Base-by-base conservation (phyloP, 2,329 filamentous ascomycete species). In the Clathrospora elynae region DNA sequence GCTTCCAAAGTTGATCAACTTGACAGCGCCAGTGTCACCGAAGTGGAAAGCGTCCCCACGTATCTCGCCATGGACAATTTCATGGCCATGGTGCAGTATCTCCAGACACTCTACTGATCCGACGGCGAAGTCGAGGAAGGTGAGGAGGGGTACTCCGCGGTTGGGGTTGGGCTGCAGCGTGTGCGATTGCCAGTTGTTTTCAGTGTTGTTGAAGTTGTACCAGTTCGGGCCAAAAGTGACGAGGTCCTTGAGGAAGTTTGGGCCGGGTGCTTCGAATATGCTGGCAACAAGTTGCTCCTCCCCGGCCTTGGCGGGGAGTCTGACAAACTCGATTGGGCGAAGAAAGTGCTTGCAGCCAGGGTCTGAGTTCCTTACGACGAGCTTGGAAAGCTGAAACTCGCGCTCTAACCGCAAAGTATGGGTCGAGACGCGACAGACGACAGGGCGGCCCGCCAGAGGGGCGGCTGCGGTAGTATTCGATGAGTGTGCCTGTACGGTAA, bases 1-100 rank as follows among this genome's bases (percentile, higher is more conserved):
- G 9, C 89, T 92, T 9, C 92, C 92, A 64, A 95, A 90, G 41
- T 89, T 90, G 51, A 89, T 81, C 50, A 96, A 78, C 64, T 87
- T 89, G 51, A 96, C 90, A 42, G 78, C 75, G 42, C 84, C 83
- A 1, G 81, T 82, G 31, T 90, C 82, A 57, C 88, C 87, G 74
- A 88, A 95, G 65, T 96, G 90, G 62, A 96, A 96, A 1, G 90
- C 87, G 70, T 97, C 92, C 4, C 85, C 88, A 18, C 92, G 82
- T 35, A 97, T 85, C 71, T 97, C 92, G 30, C 92, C 92, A 59
- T 96, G 92, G 1, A 96, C 86, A 43, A 90, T 83, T 47, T 88
- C 86, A 44, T 92, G 82, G 6, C 87, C 85, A 70, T 96, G 90
- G 61, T 97, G 92, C n/a, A 97, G 74, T 32, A 95, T 84, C 68